A percentile compares a stretch with the other conserved stretches of the same genome.
Conservation (phyloP, 1,139 yeast genomes). For the Saccharomyces hybrid region DNA sequence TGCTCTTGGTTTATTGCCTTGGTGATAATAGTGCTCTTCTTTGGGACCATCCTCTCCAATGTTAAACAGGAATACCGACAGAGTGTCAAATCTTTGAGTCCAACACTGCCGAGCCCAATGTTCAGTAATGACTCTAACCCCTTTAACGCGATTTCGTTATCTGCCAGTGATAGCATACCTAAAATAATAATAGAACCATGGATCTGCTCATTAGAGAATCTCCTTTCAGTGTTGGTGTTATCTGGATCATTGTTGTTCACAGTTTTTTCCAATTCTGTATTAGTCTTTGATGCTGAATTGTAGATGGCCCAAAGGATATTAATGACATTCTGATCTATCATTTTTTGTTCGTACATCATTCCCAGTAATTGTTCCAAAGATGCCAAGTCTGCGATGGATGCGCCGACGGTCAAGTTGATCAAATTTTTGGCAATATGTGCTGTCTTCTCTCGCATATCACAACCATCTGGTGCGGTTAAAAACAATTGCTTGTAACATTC, state of each 20-base stretch:
- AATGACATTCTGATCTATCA: constrained; percentile 58
- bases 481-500: constrained; percentile 71
- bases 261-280: neutral
- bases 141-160: constrained; percentile 54
- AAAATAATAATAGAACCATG: constrained; percentile 79
- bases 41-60: constrained; percentile 59
- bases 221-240: constrained; percentile 11
- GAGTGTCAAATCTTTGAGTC: constrained; percentile 54
- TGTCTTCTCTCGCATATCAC: constrained; percentile 52
- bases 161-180: constrained; percentile 82
- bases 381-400: constrained; percentile 83
- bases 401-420: constrained; percentile 63
- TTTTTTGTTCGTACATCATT: constrained; percentile 56
- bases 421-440: constrained; percentile 71
- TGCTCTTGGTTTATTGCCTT: constrained; percentile 38
- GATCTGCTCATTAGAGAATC: constrained; percentile 45
- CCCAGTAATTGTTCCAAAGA: constrained; percentile 77
- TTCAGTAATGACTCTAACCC: constrained; percentile 63
- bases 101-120: constrained; percentile 63
- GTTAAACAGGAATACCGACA: constrained; percentile 81
- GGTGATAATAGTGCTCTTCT: constrained; percentile 31
- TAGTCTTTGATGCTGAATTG: constrained; percentile 33
- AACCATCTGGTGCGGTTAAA: constrained; percentile 62
- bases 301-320: constrained; percentile 80
- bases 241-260: neutral